These are phyloP conservation scores for Ascosphaera apis DNA, from an alignment of 2,329 filamentous ascomycete genomes.

Conservation along the genomic window DNA sequence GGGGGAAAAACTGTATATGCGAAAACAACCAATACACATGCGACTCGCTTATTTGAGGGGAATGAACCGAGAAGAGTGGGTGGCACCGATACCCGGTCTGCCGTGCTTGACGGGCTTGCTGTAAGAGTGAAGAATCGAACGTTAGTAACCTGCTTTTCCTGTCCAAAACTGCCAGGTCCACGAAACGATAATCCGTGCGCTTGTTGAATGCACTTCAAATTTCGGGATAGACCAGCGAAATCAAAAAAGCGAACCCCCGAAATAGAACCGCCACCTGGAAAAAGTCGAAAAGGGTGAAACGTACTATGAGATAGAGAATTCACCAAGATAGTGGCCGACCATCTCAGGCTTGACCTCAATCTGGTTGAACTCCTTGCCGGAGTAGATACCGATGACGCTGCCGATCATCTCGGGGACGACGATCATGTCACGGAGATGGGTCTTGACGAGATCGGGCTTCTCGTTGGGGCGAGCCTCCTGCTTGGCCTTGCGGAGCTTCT, in stretches of 20 bases:
- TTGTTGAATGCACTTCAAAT: background rate
- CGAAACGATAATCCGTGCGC: background rate
- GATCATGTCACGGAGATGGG: constrained; percentile 98
- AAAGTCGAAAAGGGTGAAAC: constrained; percentile 20
- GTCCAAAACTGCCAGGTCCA: background rate
- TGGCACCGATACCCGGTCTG: constrained; percentile 99
- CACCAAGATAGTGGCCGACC: constrained; percentile 97
- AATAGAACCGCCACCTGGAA: background rate
- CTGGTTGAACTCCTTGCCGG: constrained; percentile 99
- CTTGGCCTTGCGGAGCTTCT: constrained; percentile 99
- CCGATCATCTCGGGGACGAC: constrained; percentile 99
- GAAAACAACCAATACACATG: constrained; percentile 7
- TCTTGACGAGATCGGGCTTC: constrained; percentile 99
- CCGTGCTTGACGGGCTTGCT: constrained; percentile 99
- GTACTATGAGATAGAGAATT: constrained; percentile 99
- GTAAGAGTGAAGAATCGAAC: constrained; percentile 9
- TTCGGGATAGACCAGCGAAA: background rate
- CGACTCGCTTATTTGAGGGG: constrained; percentile 88
- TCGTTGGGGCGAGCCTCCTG: constrained; percentile 98
- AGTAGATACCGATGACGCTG: constrained; percentile 96
- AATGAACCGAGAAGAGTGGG: constrained; percentile 99
- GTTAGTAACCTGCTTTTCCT: constrained; percentile 28
- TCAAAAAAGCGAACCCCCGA: background rate
- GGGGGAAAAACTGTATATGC: too few relatives aligned
- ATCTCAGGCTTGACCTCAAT: constrained; percentile 99